Evolutionary conservation across 371 early-diverging fungal species (phyloP).

Genomic region (Lichtheimia corymbifera): DNA sequence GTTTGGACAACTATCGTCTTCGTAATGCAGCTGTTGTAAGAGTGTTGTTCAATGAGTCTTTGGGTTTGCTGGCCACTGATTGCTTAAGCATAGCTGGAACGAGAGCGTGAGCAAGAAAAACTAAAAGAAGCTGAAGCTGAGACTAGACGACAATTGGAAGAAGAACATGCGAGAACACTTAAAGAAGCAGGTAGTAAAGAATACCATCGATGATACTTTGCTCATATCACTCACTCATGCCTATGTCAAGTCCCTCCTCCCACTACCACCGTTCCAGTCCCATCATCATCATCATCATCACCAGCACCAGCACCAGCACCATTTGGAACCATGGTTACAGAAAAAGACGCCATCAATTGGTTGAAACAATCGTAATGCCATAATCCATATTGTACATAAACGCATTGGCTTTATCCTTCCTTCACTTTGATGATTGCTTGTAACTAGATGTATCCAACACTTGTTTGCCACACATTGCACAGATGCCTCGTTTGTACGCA

Average conservation of each 20-base stretch:
- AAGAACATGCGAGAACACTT: constrained; percentile 9
- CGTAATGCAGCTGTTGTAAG: constrained; percentile 26
- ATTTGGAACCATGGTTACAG: constrained; percentile 23
- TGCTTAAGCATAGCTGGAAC: constrained; percentile 33
- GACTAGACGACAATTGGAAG: constrained; percentile 23
- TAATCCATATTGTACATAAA: background rate
- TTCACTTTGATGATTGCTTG: constrained; percentile 62
- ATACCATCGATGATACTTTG: background rate
- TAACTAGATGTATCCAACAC: constrained; percentile 65
- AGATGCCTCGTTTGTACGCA: constrained; percentile 74
- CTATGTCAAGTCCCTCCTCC: background rate
- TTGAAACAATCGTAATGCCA: constrained; percentile 13
- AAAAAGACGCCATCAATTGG: constrained; percentile 45
- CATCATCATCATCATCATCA: background rate
- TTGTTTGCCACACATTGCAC: constrained; percentile 80
- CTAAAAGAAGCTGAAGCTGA: constrained; percentile 39
- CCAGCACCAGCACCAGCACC: background rate
- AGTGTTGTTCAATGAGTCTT: background rate
- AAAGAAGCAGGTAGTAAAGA: background rate
- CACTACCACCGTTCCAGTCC: too few species aligned
- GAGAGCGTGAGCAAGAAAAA: constrained; percentile 55
- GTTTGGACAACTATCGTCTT: constrained; percentile 19
- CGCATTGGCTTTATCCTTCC: background rate
- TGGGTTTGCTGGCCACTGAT: background rate
- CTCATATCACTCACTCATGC: background rate